Conservation (phyloP, 768 basidiomycete species). For the Pholiota microspora region DNA sequence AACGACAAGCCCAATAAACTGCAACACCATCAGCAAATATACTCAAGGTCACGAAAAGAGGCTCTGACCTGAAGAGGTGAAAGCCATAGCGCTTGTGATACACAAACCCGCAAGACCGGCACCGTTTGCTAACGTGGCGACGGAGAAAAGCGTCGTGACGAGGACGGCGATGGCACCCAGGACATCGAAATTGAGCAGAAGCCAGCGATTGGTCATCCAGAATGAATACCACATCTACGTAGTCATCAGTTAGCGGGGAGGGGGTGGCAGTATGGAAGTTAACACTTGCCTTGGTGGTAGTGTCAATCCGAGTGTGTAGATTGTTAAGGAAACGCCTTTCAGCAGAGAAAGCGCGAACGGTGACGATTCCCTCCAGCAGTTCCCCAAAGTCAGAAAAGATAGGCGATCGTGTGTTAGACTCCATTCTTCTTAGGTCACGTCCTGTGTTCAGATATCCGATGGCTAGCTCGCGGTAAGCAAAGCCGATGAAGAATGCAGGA, state of each 20-base stretch:
- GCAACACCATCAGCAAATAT: neutral
- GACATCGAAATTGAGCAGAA: constrained; percentile 78
- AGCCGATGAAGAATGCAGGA: constrained; percentile 73
- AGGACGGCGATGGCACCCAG: constrained; percentile 75
- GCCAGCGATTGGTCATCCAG: constrained; percentile 91
- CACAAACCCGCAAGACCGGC: constrained; percentile 69
- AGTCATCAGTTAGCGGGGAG: neutral
- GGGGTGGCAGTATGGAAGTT: neutral
- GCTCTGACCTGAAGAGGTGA: constrained; percentile 39
- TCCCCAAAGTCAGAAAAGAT: constrained; percentile 85
- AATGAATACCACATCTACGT: constrained; percentile 78
- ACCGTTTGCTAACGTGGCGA: constrained; percentile 51
- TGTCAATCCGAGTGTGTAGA: constrained; percentile 71
- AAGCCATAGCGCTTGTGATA: constrained; percentile 69
- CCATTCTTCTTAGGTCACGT: constrained; percentile 85
- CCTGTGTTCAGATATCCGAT: constrained; percentile 78
- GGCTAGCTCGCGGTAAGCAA: constrained; percentile 66
- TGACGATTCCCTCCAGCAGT: constrained; percentile 86
- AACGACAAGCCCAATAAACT: constrained; percentile 54
- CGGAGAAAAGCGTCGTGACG: constrained; percentile 72
- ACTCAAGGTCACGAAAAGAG: neutral
- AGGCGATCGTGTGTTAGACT: constrained; percentile 82
- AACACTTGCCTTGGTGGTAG: constrained; percentile 63
- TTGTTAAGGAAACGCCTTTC: constrained; percentile 76
- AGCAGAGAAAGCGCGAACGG: constrained; percentile 86